Conservation (phyloP, 163 green algal genomes). For the Prototheca wickerhamii region DNA sequence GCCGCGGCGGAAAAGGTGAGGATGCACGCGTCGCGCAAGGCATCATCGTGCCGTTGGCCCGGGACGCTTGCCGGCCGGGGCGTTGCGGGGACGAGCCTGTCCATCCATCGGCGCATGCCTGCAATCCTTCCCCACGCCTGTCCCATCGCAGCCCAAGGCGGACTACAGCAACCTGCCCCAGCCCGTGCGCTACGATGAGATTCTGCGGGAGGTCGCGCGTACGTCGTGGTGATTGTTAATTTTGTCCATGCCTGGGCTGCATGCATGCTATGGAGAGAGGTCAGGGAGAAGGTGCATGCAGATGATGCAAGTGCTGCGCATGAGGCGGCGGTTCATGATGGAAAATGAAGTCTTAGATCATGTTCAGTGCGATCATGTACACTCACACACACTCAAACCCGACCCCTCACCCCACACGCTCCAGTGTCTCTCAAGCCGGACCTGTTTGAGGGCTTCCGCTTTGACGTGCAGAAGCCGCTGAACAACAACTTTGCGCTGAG, state of each 20-base stretch:
- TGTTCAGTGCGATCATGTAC: neutral
- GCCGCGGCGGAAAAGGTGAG: too few relatives aligned
- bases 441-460: slow-evolving; percentile 90
- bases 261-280: too few relatives aligned
- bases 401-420: neutral
- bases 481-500: slow-evolving; percentile 94
- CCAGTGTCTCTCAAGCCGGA: slow-evolving; percentile 92
- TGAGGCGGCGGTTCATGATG: too few relatives aligned
- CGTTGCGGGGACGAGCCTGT: neutral
- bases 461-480: slow-evolving; percentile 94
- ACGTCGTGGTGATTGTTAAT: slow-evolving; percentile 7
- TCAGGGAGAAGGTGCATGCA: neutral
- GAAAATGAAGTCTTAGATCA: neutral
- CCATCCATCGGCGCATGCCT: too few relatives aligned
- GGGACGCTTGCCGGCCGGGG: neutral
- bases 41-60: neutral
- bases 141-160: neutral
- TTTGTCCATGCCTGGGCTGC: too few relatives aligned
- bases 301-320: too few relatives aligned
- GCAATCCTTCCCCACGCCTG: too few relatives aligned
- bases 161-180: slow-evolving; percentile 78
- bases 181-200: slow-evolving; percentile 87
- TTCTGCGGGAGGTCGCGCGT: slow-evolving; percentile 81
- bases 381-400: neutral
- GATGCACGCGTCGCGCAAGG: too few relatives aligned